phyloP scores from a whole-genome alignment of 2,329 filamentous ascomycete genomes.

The Cladobotryum protrusum region DNA sequence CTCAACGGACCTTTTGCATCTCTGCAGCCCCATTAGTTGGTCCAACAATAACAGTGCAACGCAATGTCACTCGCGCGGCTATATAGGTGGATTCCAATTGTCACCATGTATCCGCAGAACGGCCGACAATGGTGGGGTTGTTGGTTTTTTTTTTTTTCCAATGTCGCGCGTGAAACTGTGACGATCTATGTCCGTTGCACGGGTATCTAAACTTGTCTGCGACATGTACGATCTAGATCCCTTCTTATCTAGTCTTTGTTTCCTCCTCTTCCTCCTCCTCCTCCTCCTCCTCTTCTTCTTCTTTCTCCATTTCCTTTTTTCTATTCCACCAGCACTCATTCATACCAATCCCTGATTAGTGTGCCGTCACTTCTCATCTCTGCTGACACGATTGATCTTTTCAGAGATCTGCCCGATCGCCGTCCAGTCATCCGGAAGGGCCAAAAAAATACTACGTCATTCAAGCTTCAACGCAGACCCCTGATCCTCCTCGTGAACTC shows the following conservation, averaged over 20 bases:
- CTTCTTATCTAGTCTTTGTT: not conserved
- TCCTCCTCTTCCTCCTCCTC: not conserved
- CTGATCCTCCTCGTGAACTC: too few species aligned
- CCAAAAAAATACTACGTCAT: too few species aligned
- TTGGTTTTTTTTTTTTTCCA: not conserved
- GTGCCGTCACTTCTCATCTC: not conserved
- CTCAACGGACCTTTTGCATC: too few species aligned
- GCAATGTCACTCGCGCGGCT: conserved; percentile 9
- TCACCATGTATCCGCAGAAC: conserved; percentile 7
- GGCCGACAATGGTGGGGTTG: conserved; percentile 8
- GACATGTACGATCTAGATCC: not conserved
- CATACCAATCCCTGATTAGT: too few species aligned
- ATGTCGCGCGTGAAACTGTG: not conserved
- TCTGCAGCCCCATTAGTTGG: not conserved
- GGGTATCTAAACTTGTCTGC: not conserved
- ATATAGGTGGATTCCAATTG: conserved; percentile 2
- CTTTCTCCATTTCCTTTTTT: not conserved
- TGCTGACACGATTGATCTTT: not conserved
- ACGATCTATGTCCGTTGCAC: not conserved
- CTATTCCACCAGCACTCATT: not conserved
- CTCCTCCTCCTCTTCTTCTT: not conserved
- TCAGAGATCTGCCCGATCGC: too few species aligned
- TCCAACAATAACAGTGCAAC: not conserved
- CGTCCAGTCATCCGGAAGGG: too few species aligned
- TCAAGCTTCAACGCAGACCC: too few species aligned